Conservation (phyloP, 305 asterid species). For the Solanum hybrid region DNA sequence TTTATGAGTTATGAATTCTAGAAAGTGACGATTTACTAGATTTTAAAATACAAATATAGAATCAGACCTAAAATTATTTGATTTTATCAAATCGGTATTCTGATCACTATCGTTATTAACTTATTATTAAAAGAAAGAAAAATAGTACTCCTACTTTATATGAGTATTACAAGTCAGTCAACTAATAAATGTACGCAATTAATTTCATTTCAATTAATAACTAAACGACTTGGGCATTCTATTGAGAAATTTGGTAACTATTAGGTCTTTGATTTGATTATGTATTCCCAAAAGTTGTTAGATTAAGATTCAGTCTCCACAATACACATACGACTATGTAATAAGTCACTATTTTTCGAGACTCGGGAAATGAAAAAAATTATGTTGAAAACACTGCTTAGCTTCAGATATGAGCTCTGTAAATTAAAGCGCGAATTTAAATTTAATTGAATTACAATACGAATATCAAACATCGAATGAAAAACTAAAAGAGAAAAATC, state of each 20-base stretch:
- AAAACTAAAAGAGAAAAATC: neutral
- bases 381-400: neutral
- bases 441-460: too few relatives aligned
- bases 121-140: neutral
- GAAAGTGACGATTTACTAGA: neutral
- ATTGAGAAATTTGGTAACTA: neutral
- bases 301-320: neutral
- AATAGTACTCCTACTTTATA: neutral
- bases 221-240: neutral
- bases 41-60: neutral
- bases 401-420: too few relatives aligned
- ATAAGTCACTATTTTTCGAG: neutral
- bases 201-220: neutral
- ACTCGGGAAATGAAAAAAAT: neutral
- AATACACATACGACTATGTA: neutral
- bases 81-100: accelerated
- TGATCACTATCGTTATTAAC: neutral
- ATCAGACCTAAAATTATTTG: neutral
- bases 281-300: neutral
- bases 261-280: neutral
- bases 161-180: neutral
- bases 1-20: neutral
- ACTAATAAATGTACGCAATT: neutral
- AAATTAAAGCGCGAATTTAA: too few relatives aligned
- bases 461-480: too few relatives aligned